Conservation (phyloP, 148 eudicot genomes). For the Fagopyrum tataricum region DNA sequence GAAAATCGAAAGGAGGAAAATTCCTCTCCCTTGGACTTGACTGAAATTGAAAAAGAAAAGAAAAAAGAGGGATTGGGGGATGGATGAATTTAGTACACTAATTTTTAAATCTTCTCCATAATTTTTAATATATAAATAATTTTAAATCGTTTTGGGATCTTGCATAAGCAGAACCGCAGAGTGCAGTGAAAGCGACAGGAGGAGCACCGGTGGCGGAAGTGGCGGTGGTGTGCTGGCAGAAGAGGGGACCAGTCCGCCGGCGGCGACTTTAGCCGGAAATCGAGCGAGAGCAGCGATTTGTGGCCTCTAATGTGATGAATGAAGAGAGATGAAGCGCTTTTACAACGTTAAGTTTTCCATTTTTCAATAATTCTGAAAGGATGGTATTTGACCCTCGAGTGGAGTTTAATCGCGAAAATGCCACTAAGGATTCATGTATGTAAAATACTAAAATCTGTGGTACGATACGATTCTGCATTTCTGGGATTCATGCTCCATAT, state of each 20-base stretch:
- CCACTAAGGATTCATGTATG: not conserved
- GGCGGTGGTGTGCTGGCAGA: constrained; percentile 5
- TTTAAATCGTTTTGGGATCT: not conserved
- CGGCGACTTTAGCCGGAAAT: constrained; percentile 6
- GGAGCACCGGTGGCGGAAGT: not conserved
- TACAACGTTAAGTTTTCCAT: constrained; percentile 1
- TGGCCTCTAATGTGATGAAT: not conserved
- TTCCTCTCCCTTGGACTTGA: constrained; percentile 2
- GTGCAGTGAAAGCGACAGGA: not conserved
- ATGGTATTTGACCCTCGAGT: not conserved
- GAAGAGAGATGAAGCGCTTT: constrained; percentile 4
- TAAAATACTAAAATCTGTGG: not conserved
- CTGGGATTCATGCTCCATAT: too few species aligned
- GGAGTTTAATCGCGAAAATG: not conserved
- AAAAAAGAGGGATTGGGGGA: not conserved
- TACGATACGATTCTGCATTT: not conserved
- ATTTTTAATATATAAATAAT: not conserved
- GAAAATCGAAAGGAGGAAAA: not conserved
- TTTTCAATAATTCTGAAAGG: not conserved
- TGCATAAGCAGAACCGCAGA: not conserved
- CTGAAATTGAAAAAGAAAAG: not conserved
- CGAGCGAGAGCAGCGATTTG: not conserved
- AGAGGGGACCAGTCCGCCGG: not conserved
- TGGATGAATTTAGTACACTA: not conserved
- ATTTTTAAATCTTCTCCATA: not conserved